These are phyloP conservation scores for Leccinum olivaceopallidum DNA, from an alignment of 768 basidiomycete genomes.

Conservation along the genomic window DNA sequence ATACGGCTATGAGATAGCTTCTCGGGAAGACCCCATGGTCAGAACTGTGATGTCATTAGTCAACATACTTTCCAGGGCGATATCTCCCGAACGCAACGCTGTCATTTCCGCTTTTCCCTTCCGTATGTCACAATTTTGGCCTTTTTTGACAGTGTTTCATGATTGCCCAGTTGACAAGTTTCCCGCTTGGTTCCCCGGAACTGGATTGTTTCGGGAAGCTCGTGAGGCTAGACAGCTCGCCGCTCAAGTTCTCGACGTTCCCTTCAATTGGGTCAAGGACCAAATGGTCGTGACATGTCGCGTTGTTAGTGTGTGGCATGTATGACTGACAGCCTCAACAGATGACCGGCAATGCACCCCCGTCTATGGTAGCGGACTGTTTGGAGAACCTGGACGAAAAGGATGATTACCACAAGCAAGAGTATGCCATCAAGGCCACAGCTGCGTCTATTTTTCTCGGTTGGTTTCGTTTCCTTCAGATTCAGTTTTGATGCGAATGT, in stretches of 20 bases:
- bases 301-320: too few relatives aligned
- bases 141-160: neutral
- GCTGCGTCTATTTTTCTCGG: constrained; percentile 30
- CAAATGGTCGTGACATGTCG: constrained; percentile 19
- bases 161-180: constrained; percentile 18
- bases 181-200: constrained; percentile 28
- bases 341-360: constrained; percentile 18
- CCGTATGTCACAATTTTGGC: constrained; percentile 12
- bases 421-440: constrained; percentile 26
- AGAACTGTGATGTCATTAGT: constrained; percentile 18
- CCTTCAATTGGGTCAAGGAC: constrained; percentile 27
- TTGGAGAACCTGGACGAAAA: constrained; percentile 19
- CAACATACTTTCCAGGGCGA: constrained; percentile 20
- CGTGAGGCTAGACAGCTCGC: constrained; percentile 13
- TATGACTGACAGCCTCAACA: neutral
- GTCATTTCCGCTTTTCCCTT: constrained; percentile 25
- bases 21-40: constrained; percentile 25
- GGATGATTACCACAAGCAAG: constrained; percentile 17
- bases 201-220: constrained; percentile 22
- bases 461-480: constrained; percentile 3
- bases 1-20: constrained; percentile 25
- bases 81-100: constrained; percentile 22
- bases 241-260: constrained; percentile 21
- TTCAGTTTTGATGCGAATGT: neutral
- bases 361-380: constrained; percentile 30